phyloP scores from a whole-genome alignment of 352 stramenopile genomes.

The Phytophthora colocasiae region DNA sequence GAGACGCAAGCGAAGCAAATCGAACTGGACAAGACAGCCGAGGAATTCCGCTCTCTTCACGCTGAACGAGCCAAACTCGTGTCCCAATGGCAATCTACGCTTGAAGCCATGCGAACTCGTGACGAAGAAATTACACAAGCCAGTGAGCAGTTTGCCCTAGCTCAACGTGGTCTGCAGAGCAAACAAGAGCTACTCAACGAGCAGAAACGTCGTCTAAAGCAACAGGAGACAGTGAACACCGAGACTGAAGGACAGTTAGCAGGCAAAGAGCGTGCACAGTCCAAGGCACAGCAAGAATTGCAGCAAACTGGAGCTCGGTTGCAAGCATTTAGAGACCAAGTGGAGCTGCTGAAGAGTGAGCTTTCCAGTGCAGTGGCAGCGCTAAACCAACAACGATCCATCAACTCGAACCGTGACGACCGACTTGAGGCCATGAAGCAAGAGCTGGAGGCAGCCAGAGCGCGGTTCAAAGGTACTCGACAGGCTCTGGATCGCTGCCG shows the following conservation, averaged over 20 bases:
- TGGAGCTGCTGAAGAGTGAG: conserved; percentile 94
- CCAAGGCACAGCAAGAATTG: conserved; percentile 74
- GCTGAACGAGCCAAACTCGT: conserved; percentile 94
- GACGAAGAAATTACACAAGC: conserved; percentile 94
- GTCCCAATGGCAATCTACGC: conserved; percentile 95
- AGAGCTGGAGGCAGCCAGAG: conserved; percentile 66
- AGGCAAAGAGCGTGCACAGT: conserved; percentile 72
- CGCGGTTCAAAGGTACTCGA: conserved; percentile 86
- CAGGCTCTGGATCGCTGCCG: conserved; percentile 75
- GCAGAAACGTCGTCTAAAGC: conserved; percentile 81
- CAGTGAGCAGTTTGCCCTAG: conserved; percentile 89
- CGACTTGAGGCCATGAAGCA: conserved; percentile 85
- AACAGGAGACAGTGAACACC: conserved; percentile 87
- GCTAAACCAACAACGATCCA: conserved; percentile 80
- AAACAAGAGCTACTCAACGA: conserved; percentile 80
- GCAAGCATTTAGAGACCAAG: conserved; percentile 90
- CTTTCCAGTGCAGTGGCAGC: conserved; percentile 87
- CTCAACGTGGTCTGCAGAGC: conserved; percentile 53
- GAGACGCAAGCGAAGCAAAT: conserved; percentile 96
- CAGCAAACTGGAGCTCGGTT: conserved; percentile 62
- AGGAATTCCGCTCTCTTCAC: conserved; percentile 94
- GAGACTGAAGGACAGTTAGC: conserved; percentile 82
- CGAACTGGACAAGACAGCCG: conserved; percentile 95
- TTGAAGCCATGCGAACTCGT: conserved; percentile 93
- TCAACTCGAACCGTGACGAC: conserved; percentile 77